Evolutionary conservation across 1,284 basidiomycete species (phyloP).

Genomic region (Sphagnurus paluster): DNA sequence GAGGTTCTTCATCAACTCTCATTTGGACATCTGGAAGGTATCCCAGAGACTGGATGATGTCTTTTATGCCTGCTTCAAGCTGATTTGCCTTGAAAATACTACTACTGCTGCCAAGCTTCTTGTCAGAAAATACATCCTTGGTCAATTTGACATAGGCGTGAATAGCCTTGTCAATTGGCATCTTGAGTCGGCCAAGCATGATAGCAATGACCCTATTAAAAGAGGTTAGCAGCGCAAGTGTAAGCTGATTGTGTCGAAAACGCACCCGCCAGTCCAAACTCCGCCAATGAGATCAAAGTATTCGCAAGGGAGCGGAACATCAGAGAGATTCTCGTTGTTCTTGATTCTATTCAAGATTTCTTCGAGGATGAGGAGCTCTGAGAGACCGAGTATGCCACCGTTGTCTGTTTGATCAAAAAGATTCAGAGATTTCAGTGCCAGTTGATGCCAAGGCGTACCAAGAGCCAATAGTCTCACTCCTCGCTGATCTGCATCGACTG

Average conservation of each 20-base stretch:
- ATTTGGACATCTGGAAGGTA: too few species aligned
- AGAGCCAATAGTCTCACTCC: background rate
- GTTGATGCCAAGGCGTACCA: background rate
- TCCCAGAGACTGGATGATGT: too few species aligned
- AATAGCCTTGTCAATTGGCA: slow-evolving; percentile 5
- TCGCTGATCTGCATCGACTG: too few species aligned
- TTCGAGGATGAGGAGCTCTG: background rate
- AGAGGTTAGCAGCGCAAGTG: too few species aligned
- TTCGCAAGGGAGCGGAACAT: background rate
- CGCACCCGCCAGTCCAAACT: slow-evolving; percentile 5
- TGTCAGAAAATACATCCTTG: background rate
- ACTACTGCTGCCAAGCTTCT: background rate
- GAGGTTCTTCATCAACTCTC: too few species aligned
- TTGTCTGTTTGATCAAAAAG: slow-evolving; percentile 1
- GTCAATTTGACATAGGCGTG: background rate
- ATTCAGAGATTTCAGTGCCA: too few species aligned
- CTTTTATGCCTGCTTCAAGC: background rate
- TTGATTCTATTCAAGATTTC: slow-evolving; percentile 6
- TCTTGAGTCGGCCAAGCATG: slow-evolving; percentile 3
- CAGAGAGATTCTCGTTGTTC: background rate
- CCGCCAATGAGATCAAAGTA: slow-evolving; percentile 8
- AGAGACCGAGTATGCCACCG: slow-evolving; percentile 3
- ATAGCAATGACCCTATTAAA: slow-evolving; percentile 7
- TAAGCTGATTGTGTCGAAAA: too few species aligned
- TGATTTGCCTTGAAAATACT: background rate